Conservation (phyloP, 768 basidiomycete genomes). For the Lactifluus subvellereus region DNA sequence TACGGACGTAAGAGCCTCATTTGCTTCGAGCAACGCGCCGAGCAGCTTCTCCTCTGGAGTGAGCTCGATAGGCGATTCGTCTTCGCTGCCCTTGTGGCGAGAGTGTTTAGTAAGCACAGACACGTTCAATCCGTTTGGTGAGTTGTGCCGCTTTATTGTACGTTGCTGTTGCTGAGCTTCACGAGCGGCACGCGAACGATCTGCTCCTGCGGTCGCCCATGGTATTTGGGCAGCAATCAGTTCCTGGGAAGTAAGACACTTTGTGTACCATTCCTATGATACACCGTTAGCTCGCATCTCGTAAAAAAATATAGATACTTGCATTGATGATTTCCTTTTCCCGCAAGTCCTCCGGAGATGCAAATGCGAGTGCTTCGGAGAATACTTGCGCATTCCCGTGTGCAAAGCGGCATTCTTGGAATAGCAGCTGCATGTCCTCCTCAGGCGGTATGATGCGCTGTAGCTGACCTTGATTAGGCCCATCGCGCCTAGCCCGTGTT, state of each 20-base stretch:
- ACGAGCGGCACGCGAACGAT: conserved; percentile 47
- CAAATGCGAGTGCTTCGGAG: conserved; percentile 60
- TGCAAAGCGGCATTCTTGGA: conserved; percentile 82
- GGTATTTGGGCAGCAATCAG: conserved; percentile 82
- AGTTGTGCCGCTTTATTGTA: conserved; percentile 8
- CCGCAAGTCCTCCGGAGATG: conserved; percentile 65
- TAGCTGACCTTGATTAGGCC: conserved; percentile 27
- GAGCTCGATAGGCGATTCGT: conserved; percentile 35
- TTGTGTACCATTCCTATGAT: conserved; percentile 73
- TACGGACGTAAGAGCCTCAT: conserved; percentile 63
- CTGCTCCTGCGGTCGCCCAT: conserved; percentile 83
- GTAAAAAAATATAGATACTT: conserved; percentile 23
- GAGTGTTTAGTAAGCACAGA: not conserved
- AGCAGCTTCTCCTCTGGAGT: conserved; percentile 75
- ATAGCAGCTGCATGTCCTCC: conserved; percentile 77
- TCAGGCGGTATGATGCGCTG: conserved; percentile 59
- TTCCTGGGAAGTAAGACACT: conserved; percentile 78
- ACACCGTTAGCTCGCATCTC: conserved; percentile 1
- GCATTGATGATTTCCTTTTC: conserved; percentile 62
- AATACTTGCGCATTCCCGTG: conserved; percentile 74
- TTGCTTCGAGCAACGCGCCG: conserved; percentile 64
- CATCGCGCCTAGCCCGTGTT: conserved; percentile 22
- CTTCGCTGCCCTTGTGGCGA: conserved; percentile 11
- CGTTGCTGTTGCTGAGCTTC: conserved; percentile 20
- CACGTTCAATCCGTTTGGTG: conserved; percentile 9